phyloP scores from a whole-genome alignment of 2,329 filamentous ascomycete genomes.

The Leptographium radiaticola region DNA sequence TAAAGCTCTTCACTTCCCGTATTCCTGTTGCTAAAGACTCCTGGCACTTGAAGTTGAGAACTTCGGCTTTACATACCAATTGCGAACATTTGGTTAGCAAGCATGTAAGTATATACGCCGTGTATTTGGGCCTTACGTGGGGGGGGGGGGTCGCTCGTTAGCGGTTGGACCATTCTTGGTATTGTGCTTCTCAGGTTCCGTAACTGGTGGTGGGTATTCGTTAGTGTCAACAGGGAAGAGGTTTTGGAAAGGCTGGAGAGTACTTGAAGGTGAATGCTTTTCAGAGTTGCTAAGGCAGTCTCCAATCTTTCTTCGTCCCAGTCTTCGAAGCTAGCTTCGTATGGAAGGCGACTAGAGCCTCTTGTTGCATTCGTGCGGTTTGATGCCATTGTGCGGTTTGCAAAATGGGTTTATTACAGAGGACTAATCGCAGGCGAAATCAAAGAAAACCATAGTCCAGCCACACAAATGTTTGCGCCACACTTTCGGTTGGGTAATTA shows the following conservation, averaged over 20 bases:
- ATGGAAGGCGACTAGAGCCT: background rate
- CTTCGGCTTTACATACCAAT: conserved; percentile 28
- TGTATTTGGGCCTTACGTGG: conserved; percentile 29
- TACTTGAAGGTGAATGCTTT: conserved; percentile 43
- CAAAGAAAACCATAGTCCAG: background rate
- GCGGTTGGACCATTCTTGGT: conserved; percentile 36
- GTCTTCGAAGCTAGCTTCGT: conserved; percentile 15
- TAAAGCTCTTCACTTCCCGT: conserved; percentile 38
- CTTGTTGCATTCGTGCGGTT: conserved; percentile 3
- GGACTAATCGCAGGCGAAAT: no score
- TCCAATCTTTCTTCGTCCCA: conserved; percentile 37
- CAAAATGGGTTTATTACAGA: no score
- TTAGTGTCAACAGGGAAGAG: background rate
- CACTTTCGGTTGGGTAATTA: background rate
- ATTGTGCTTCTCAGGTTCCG: conserved; percentile 34
- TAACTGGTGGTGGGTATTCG: conserved; percentile 20
- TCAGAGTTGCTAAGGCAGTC: conserved; percentile 35
- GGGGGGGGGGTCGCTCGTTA: conserved; percentile 32
- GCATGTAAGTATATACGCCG: background rate
- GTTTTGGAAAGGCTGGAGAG: background rate
- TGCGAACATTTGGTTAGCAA: conserved; percentile 10
- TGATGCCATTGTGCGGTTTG: conserved; percentile 4
- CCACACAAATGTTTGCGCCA: background rate
- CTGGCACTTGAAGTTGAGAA: conserved; percentile 32
- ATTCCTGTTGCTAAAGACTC: conserved; percentile 33